Conservation (phyloP, 2,329 filamentous ascomycete genomes). For the Xylariaceae sp. region DNA sequence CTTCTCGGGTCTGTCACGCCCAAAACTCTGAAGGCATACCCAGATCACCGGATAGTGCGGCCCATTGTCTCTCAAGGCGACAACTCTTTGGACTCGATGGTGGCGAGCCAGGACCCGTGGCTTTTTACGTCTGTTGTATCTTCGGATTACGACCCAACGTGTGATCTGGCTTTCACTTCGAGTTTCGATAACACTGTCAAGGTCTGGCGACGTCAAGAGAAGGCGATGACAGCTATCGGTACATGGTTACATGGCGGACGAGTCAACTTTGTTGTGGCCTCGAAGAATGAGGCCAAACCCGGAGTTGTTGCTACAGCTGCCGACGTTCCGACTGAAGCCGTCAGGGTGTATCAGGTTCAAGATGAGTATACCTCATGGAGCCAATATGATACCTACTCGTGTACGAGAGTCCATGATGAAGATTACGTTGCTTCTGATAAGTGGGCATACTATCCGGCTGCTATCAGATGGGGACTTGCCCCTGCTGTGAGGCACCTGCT, state of each 20-base stretch:
- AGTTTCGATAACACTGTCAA: slow-evolving; percentile 62
- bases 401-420: slow-evolving; percentile 29
- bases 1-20: slow-evolving; percentile 47
- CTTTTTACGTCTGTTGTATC: slow-evolving; percentile 61
- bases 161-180: slow-evolving; percentile 51
- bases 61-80: slow-evolving; percentile 50
- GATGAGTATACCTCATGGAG: slow-evolving; percentile 6
- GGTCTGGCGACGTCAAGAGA: slow-evolving; percentile 47
- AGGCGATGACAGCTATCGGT: slow-evolving; percentile 41
- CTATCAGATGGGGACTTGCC: slow-evolving; percentile 57
- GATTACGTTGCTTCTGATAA: slow-evolving; percentile 38
- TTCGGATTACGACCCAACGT: slow-evolving; percentile 49
- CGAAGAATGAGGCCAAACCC: slow-evolving; percentile 38
- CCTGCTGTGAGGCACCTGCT: slow-evolving; percentile 46
- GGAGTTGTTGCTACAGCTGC: slow-evolving; percentile 56
- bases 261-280: slow-evolving; percentile 60
- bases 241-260: slow-evolving; percentile 56
- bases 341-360: slow-evolving; percentile 52
- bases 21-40: slow-evolving; percentile 46
- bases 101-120: slow-evolving; percentile 58
- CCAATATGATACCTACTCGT: slow-evolving; percentile 30
- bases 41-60: slow-evolving; percentile 55
- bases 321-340: slow-evolving; percentile 50
- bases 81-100: slow-evolving; percentile 55
- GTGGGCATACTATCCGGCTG: slow-evolving; percentile 62